These are phyloP conservation scores for Bombardia bombarda DNA, from an alignment of 495 filamentous ascomycete genomes.

Conservation along the genomic window DNA sequence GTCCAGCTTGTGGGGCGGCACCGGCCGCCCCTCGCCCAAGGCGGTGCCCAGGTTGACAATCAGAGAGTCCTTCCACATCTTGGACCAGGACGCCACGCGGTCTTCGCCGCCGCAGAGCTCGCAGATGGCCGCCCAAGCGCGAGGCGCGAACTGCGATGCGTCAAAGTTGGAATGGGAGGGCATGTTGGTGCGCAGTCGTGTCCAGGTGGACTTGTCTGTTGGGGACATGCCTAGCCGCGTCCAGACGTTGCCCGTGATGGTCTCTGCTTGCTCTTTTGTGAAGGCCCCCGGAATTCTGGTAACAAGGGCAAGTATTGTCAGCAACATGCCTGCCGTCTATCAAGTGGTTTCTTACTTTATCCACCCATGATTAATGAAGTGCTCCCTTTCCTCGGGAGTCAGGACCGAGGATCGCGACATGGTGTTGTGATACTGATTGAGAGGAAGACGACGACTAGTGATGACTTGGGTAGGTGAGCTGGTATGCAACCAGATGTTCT, in stretches of 20 bases:
- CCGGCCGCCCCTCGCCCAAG: slow-evolving; percentile 42
- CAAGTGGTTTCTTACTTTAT: slow-evolving; percentile 32
- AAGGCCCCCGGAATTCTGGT: slow-evolving; percentile 37
- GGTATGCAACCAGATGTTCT: too few species aligned
- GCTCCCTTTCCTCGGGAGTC: slow-evolving; percentile 51
- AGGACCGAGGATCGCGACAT: slow-evolving; percentile 36
- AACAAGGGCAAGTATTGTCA: not conserved
- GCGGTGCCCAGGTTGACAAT: slow-evolving; percentile 66
- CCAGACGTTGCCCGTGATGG: slow-evolving; percentile 55
- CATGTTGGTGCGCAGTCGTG: slow-evolving; percentile 55
- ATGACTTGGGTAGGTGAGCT: too few species aligned
- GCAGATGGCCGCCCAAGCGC: slow-evolving; percentile 62
- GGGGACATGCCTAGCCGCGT: slow-evolving; percentile 59
- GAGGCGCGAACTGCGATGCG: slow-evolving; percentile 53
- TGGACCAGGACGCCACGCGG: slow-evolving; percentile 40
- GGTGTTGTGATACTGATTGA: not conserved
- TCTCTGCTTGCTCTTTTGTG: slow-evolving; percentile 49
- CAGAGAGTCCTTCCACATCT: slow-evolving; percentile 57
- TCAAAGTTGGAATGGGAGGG: slow-evolving; percentile 47
- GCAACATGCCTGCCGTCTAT: not conserved
- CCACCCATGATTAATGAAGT: slow-evolving; percentile 61
- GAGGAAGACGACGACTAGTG: too few species aligned
- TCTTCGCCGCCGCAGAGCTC: slow-evolving; percentile 62
- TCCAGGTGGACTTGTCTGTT: slow-evolving; percentile 62
- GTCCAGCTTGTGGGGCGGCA: slow-evolving; percentile 41